Evolutionary conservation across 2,329 filamentous ascomycete genomes (phyloP).

Genomic region (Paecilomyces niveus): DNA sequence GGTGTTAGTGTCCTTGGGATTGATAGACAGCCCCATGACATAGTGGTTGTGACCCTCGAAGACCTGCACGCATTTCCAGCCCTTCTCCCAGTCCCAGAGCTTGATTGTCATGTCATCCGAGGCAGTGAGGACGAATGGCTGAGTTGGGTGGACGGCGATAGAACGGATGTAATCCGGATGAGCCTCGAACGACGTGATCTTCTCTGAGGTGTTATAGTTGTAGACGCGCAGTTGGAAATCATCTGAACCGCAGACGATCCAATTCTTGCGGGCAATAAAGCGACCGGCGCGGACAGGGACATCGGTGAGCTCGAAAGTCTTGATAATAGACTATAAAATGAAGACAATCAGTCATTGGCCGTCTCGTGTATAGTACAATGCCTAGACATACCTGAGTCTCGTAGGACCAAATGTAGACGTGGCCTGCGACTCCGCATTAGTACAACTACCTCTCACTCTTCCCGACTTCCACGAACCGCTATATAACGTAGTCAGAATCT

Average conservation of each 20-base stretch:
- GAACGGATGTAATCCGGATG: conserved; percentile 98
- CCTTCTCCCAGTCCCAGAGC: conserved; percentile 98
- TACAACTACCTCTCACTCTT: conserved; percentile 3
- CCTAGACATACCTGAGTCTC: conserved; percentile 62
- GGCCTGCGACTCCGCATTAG: conserved; percentile 50
- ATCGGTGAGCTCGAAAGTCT: conserved; percentile 98
- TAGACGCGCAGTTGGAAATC: conserved; percentile 86
- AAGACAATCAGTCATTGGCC: conserved; percentile 13
- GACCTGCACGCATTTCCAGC: conserved; percentile 94
- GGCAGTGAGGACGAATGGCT: conserved; percentile 91
- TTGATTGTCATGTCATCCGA: conserved; percentile 99
- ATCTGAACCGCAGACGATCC: conserved; percentile 93
- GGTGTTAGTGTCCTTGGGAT: conserved; percentile 92
- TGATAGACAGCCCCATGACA: conserved; percentile 94
- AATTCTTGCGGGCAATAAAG: conserved; percentile 97
- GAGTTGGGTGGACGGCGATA: conserved; percentile 89
- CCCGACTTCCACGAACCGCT: conserved; percentile 58
- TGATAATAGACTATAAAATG: conserved; percentile 87
- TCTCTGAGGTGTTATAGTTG: conserved; percentile 99
- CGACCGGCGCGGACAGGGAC: conserved; percentile 94
- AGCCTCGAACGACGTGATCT: conserved; percentile 93
- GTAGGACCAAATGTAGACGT: conserved; percentile 99
- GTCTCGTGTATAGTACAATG: background rate
- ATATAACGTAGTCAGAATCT: conserved; percentile 86
- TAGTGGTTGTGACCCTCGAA: conserved; percentile 97